Conservation (phyloP, 805 yeast species). For the Sugiyamaella floridensis region DNA sequence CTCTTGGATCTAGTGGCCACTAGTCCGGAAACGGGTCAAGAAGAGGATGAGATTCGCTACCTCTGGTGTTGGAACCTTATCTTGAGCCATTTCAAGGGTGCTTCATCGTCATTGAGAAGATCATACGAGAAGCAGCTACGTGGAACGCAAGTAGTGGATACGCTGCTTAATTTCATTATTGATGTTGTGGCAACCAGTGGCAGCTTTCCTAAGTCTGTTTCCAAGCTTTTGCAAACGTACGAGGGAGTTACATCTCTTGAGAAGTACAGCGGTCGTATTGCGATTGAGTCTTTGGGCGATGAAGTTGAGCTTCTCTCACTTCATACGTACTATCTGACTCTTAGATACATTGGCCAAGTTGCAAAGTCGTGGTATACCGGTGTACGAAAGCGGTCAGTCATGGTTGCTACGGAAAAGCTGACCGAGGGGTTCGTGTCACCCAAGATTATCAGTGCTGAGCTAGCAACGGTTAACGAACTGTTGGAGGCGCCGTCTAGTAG, state of each 20-base stretch:
- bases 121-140: constrained; percentile 54
- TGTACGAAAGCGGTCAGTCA: constrained; percentile 60
- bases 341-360: constrained; percentile 48
- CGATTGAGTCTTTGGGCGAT: constrained; percentile 18
- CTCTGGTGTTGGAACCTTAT: constrained; percentile 55
- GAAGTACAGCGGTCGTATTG: constrained; percentile 7
- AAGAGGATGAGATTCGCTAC: constrained; percentile 23
- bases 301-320: constrained; percentile 39
- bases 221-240: constrained; percentile 8
- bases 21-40: constrained; percentile 18
- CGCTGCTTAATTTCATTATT: constrained; percentile 48
- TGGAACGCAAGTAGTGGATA: constrained; percentile 39
- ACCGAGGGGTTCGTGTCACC: constrained; percentile 60
- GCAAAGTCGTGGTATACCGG: constrained; percentile 54
- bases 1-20: constrained; percentile 1
- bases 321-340: constrained; percentile 20
- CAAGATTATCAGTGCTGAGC: constrained; percentile 48
- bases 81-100: constrained; percentile 53
- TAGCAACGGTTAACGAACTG: constrained; percentile 43
- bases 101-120: constrained; percentile 57
- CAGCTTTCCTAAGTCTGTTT: constrained; percentile 1
- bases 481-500: constrained; percentile 24
- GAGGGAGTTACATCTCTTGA: constrained; percentile 16
- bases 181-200: constrained; percentile 23
- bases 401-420: constrained; percentile 53